Evolutionary conservation across 2,329 filamentous ascomycete species (phyloP), one percentile per base, ranked within the genome.

Genomic region (Davidsoniella virescens): DNA sequence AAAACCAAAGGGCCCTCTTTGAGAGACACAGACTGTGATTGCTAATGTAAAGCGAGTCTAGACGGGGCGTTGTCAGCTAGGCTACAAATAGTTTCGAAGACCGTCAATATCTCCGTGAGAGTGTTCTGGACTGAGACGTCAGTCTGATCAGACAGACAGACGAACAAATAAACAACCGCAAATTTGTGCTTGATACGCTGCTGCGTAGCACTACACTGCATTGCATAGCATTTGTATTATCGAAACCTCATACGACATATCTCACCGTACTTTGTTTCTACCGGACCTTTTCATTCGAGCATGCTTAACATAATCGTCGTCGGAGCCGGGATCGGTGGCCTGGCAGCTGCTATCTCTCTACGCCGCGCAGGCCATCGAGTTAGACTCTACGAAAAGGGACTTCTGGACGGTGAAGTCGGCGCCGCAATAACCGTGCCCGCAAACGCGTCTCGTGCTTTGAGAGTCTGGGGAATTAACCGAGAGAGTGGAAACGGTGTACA

Each of bases 371-470:
- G 64, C 6, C 63, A 65, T 54, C 5, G 36, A 4, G 60, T 65
- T 18, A 52, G 56, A 7, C 54, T 68, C n/a, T 65, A 63, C 53
- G 66, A 68, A 56, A 58, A 60, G n/a, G 67, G 64, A 1, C 54
- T 54, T 2, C 58, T 65, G 50, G 59, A 60, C 44, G 61, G 63
- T 49, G 65, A 67, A 52, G 56, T 63, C 18, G 65, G 65, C 39
- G 65, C 64, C 5, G 65, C 65, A 41, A 62, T 67, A 38, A 61
- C 61, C 36, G 58, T 68, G 2, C 59, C 63, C 0, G 65, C 65
- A 5, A 68, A 67, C 47, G 64, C 62, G 4, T 54, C 59, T 3
- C 61, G 64, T 4, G 59, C 64, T 29, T 59, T 68, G 8, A 54
- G 57, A 1, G 59, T 58, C 1, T 65, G 64, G 63, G 65, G 65